Percentiles rank a stretch among this genome's conserved stretches.
Evolutionary conservation across 2,329 filamentous ascomycete genomes (phyloP).

Genomic region (Nothophoma quercina): DNA sequence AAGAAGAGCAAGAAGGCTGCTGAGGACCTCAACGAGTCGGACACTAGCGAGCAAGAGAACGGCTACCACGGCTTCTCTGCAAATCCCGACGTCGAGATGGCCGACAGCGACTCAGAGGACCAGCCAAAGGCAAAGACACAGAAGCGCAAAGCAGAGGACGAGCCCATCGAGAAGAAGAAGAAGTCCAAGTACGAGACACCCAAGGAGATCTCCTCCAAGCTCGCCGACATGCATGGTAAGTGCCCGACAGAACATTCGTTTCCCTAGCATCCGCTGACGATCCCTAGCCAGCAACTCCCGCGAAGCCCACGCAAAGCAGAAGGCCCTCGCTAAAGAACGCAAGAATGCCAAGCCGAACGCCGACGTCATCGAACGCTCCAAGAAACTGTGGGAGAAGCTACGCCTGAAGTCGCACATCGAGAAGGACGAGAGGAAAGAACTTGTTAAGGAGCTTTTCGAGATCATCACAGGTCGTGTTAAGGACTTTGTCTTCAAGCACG

Average conservation of each 20-base stretch:
- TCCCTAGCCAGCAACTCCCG: conserved; percentile 71
- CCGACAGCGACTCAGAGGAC: conserved; percentile 32
- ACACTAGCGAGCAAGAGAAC: conserved; percentile 47
- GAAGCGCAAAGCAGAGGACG: conserved; percentile 29
- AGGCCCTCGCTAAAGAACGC: conserved; percentile 83
- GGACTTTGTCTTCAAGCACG: conserved; percentile 98
- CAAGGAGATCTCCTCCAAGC: conserved; percentile 29
- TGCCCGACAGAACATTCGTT: neutral
- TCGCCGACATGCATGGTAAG: conserved; percentile 42
- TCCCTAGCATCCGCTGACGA: conserved; percentile 20
- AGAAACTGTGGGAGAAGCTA: conserved; percentile 96
- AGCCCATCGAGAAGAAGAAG: conserved; percentile 35
- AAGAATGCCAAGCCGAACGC: conserved; percentile 93
- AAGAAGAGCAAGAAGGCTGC: conserved; percentile 42
- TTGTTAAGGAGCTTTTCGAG: conserved; percentile 87
- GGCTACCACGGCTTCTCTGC: conserved; percentile 47
- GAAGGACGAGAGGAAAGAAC: conserved; percentile 81
- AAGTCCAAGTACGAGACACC: conserved; percentile 28
- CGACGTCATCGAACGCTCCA: conserved; percentile 85
- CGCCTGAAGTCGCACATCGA: conserved; percentile 93
- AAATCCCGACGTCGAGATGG: conserved; percentile 35
- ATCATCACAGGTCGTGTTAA: conserved; percentile 92
- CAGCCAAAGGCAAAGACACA: conserved; percentile 28
- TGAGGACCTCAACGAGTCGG: conserved; percentile 45
- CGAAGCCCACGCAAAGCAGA: conserved; percentile 94